A percentile compares a stretch with the other conserved stretches of the same genome.
Conservation (phyloP, 768 basidiomycete species). For the Suillus variegatus region DNA sequence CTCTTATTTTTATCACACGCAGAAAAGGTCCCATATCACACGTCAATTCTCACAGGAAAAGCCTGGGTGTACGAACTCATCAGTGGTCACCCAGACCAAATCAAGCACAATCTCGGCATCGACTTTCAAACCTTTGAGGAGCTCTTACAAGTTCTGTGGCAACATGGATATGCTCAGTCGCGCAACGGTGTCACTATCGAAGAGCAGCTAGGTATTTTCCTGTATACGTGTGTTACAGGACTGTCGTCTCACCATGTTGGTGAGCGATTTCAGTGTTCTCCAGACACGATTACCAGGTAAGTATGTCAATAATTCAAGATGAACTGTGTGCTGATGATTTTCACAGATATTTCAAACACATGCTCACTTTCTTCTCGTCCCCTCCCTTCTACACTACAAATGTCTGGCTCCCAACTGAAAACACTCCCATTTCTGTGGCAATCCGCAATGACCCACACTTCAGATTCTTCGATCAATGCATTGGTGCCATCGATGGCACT, state of each 20-base stretch:
- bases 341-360: no score
- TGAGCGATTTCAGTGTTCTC: no score
- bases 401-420: no score
- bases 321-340: no score
- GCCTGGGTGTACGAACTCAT: constrained; percentile 26
- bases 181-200: constrained; percentile 9
- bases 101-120: constrained; percentile 17
- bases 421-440: no score
- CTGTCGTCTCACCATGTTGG: no score
- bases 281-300: no score
- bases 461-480: no score
- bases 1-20: background rate
- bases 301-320: no score
- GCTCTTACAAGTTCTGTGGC: constrained; percentile 12
- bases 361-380: no score
- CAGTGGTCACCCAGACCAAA: constrained; percentile 19
- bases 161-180: constrained; percentile 6
- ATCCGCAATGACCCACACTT: no score
- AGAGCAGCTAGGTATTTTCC: constrained; percentile 16
- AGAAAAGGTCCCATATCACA: constrained; percentile 19
- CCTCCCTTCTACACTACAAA: no score
- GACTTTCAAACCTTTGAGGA: constrained; percentile 21
- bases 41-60: constrained; percentile 23
- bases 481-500: constrained; percentile 9
- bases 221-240: constrained; percentile 17